Evolutionary conservation across 345 rosid species (phyloP).

Genomic region (Trapa bicornis): DNA sequence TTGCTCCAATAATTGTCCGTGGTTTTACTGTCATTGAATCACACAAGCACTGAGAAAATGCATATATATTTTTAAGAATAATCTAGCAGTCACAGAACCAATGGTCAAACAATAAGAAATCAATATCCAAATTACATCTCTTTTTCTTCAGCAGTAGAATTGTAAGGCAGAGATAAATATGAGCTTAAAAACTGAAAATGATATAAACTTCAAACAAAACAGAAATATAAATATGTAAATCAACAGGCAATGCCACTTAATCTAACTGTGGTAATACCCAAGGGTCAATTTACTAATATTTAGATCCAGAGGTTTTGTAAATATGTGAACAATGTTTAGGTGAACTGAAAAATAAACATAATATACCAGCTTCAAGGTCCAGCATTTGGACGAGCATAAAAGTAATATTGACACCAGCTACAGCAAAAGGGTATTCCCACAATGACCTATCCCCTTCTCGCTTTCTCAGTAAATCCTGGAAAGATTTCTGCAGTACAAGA

Average conservation of each 20-base stretch:
- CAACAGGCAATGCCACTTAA: not conserved
- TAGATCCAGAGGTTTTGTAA: not conserved
- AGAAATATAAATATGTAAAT: not conserved
- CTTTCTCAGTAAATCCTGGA: slow-evolving; percentile 83
- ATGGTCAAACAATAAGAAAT: not conserved
- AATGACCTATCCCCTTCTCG: slow-evolving; percentile 83
- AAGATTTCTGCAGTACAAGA: slow-evolving; percentile 49
- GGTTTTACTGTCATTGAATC: slow-evolving; percentile 63
- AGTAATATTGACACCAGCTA: slow-evolving; percentile 94
- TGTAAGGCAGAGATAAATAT: not conserved
- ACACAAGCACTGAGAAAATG: slow-evolving; percentile 17
- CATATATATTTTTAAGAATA: not conserved
- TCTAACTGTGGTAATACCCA: not conserved
- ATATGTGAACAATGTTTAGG: not conserved
- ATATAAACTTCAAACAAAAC: not conserved
- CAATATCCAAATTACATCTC: not conserved
- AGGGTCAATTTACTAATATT: not conserved
- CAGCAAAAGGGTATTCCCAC: slow-evolving; percentile 99
- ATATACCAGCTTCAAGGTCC: slow-evolving; percentile 93
- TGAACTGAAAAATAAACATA: not conserved
- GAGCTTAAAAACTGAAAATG: not conserved
- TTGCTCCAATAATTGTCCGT: slow-evolving; percentile 64
- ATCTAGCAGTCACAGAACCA: not conserved
- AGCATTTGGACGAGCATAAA: slow-evolving; percentile 99
- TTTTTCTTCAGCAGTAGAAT: not conserved